A percentile compares a stretch with the other conserved stretches of the same genome.
phyloP scores from a whole-genome alignment of 495 filamentous ascomycete genomes.

The Cladorrhinum samala region DNA sequence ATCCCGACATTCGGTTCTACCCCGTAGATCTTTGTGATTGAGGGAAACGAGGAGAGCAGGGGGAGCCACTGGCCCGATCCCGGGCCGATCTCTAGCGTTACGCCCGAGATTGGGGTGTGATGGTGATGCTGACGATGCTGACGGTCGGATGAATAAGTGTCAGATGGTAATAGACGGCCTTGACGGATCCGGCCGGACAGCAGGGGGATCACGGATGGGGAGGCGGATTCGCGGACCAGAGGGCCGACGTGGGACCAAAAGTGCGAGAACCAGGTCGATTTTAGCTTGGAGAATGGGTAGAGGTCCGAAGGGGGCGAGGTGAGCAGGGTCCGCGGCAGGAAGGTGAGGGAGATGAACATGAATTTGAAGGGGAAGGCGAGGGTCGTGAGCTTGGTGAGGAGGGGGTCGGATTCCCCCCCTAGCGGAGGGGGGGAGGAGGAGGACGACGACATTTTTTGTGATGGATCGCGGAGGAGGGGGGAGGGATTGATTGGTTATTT shows the following conservation, averaged over 20 bases:
- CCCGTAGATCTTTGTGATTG: constrained; percentile 55
- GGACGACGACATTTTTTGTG: background rate
- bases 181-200: constrained; percentile 30
- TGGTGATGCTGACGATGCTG: too few relatives aligned
- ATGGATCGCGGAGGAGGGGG: background rate
- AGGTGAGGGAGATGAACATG: constrained; percentile 30
- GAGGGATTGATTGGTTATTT: background rate
- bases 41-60: constrained; percentile 21
- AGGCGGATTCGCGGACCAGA: constrained; percentile 21
- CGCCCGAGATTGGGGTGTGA: constrained; percentile 33
- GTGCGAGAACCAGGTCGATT: constrained; percentile 43
- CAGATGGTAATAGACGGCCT: constrained; percentile 20
- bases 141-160: constrained; percentile 9
- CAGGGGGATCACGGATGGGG: constrained; percentile 33
- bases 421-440: background rate
- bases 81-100: constrained; percentile 44
- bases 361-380: constrained; percentile 36
- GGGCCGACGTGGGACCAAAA: constrained; percentile 45
- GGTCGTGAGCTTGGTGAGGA: constrained; percentile 10
- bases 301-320: constrained; percentile 21
- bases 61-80: constrained; percentile 43
- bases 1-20: constrained; percentile 58
- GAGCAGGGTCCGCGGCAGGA: constrained; percentile 32
- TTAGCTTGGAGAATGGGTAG: constrained; percentile 20
- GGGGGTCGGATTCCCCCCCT: background rate